Evolutionary conservation across 306 rosid species (phyloP), one percentile per base, ranked within the genome.

Genomic region (Hippophae rhamnoides): DNA sequence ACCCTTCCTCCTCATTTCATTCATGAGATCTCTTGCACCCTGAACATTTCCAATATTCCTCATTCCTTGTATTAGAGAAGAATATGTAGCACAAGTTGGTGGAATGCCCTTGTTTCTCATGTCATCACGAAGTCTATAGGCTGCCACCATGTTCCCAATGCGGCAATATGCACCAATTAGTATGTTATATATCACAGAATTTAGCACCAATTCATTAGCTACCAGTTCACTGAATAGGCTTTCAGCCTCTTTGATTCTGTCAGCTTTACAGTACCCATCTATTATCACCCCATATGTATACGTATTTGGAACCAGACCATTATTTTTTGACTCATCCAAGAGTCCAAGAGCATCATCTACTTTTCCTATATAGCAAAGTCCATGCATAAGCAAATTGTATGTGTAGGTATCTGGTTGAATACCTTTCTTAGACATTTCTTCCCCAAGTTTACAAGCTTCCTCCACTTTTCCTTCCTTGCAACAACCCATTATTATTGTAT

Each of bases 51-150:
- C 88, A 81, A 63, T 57, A 54, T 65, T 63, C 74, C 95, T 78
- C 76, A 81, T 61, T 54, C 95, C 88, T 65, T 86, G 79, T 77
- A 86, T 81, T 55, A 86, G 82, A 65, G 95, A 83, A 74, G 88
- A 74, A 81, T 81, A 86, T 10, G 90, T 81, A 43, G 62, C 60
- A 68, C 81, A 68, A 40, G 84, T 76, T 10, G 70, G 81, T 58
- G 42, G 78, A 71, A 83, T 71, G 55, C 74, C 84, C 59, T 72
- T 61, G 62, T 76, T 76, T 68, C 64, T 83, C 90, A 86, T 83
- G 56, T 73, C 69, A 72, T 66, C 82, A 52, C 69, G 52, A 61
- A 79, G 81, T 70, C 71, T 72, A 61, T 72, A 71, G 65, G 95
- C 95, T 54, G 80, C 78, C n/a, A 2, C 57, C 51, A 81, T 58